Evolutionary conservation across 1,284 basidiomycete genomes (phyloP).

Genomic region (Sanguinoderma infundibulare): DNA sequence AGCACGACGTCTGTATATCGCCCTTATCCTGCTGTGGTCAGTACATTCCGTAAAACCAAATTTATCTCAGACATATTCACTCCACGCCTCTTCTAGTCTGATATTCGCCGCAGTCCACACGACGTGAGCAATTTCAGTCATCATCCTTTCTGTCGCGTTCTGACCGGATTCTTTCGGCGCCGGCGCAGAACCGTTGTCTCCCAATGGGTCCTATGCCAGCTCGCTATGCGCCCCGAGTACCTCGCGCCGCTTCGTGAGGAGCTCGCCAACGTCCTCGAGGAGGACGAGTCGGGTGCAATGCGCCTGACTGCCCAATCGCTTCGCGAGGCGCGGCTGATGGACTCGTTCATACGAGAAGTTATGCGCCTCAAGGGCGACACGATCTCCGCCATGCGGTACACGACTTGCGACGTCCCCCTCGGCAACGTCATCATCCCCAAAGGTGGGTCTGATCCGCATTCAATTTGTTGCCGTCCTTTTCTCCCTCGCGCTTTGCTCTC

Average conservation of each 20-base stretch:
- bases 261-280: constrained; percentile 29
- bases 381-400: constrained; percentile 37
- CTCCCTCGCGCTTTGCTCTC: not conserved
- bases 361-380: constrained; percentile 45
- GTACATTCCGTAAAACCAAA: not conserved
- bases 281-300: constrained; percentile 30
- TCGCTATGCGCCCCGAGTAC: constrained; percentile 47
- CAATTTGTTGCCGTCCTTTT: not conserved
- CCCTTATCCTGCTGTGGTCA: constrained; percentile 28
- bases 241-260: constrained; percentile 50
- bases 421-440: constrained; percentile 41
- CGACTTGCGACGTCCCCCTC: constrained; percentile 36
- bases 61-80: no score
- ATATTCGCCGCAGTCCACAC: constrained; percentile 44
- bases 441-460: constrained; percentile 25
- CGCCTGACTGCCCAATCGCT: constrained; percentile 36
- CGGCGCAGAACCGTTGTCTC: constrained; percentile 37
- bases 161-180: not conserved
- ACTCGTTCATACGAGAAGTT: constrained; percentile 45
- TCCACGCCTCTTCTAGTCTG: constrained; percentile 27
- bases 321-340: constrained; percentile 36
- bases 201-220: constrained; percentile 46
- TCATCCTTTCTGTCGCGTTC: not conserved
- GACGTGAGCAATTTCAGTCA: constrained; percentile 30
- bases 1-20: constrained; percentile 24